Evolutionary conservation across 371 early-diverging fungal genomes (phyloP).

Genomic region (Mucor lusitanicus): DNA sequence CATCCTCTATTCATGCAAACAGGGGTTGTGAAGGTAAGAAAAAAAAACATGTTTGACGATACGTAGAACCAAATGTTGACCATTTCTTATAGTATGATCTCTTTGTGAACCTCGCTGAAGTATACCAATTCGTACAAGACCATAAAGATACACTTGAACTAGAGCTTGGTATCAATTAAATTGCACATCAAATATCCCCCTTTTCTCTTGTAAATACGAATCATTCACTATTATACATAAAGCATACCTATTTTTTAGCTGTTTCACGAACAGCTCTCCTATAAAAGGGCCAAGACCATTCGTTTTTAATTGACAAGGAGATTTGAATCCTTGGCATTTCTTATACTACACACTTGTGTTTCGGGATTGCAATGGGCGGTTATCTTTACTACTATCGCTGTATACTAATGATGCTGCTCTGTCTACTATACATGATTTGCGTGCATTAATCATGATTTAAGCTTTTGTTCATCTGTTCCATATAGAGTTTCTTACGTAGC

Average conservation of each 20-base stretch:
- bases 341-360: not conserved
- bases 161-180: slow-evolving; percentile 5
- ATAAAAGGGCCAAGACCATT: not conserved
- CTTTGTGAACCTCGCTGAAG: slow-evolving; percentile 19
- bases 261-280: not conserved
- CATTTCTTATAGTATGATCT: slow-evolving; percentile 15
- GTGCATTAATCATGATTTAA: not conserved
- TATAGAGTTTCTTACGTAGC: not conserved
- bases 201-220: slow-evolving; percentile 5
- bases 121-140: slow-evolving; percentile 14
- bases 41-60: not conserved
- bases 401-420: not conserved
- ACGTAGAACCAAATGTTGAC: not conserved
- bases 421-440: not conserved
- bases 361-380: not conserved
- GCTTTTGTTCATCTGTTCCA: not conserved
- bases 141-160: slow-evolving; percentile 20
- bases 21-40: slow-evolving; percentile 22
- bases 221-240: not conserved
- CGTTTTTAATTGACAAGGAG: not conserved
- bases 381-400: not conserved
- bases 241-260: not conserved
- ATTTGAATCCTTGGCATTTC: not conserved
- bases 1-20: not conserved
- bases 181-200: not conserved